Percentiles rank a stretch among this genome's conserved stretches.
Conservation (phyloP, 2,329 filamentous ascomycete genomes). For the Alternaria brassicae region DNA sequence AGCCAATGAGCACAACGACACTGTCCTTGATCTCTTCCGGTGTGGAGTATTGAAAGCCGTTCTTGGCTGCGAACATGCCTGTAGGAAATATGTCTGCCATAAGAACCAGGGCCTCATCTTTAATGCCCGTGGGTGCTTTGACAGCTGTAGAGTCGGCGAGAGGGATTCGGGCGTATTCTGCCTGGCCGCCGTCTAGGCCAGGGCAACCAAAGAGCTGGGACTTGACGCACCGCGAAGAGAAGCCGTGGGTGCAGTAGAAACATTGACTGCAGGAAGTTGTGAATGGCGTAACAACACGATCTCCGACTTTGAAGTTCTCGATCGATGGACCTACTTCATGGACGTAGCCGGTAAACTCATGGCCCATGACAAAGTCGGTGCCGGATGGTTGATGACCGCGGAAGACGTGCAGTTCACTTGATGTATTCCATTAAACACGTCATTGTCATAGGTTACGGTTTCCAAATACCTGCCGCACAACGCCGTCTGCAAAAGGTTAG, state of each 20-base stretch:
- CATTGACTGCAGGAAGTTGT: constrained; percentile 69
- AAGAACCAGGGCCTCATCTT: constrained; percentile 76
- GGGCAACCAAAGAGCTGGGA: constrained; percentile 73
- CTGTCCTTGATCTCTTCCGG: constrained; percentile 67
- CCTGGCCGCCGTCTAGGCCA: constrained; percentile 77
- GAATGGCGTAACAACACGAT: constrained; percentile 83
- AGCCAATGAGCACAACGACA: constrained; percentile 81
- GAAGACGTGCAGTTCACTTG: constrained; percentile 83
- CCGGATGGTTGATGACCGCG: constrained; percentile 77
- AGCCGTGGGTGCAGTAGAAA: constrained; percentile 82
- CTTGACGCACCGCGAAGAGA: constrained; percentile 78
- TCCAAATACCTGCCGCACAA: constrained; percentile 79
- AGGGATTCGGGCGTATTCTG: constrained; percentile 77
- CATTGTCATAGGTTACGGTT: not conserved
- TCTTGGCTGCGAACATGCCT: constrained; percentile 82
- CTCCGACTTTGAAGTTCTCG: constrained; percentile 72
- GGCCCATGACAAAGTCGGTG: constrained; percentile 74
- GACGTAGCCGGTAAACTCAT: constrained; percentile 85
- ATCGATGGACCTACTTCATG: constrained; percentile 72
- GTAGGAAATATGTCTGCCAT: constrained; percentile 93
- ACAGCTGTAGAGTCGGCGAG: constrained; percentile 81
- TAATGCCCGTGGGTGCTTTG: constrained; percentile 73
- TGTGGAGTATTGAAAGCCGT: constrained; percentile 72
- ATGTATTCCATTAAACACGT: constrained; percentile 10
- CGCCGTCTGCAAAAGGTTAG: constrained; percentile 61